Evolutionary conservation across 1,284 basidiomycete genomes (phyloP), one percentile per base, ranked within the genome.

Genomic region (Trichosporon ovoides): DNA sequence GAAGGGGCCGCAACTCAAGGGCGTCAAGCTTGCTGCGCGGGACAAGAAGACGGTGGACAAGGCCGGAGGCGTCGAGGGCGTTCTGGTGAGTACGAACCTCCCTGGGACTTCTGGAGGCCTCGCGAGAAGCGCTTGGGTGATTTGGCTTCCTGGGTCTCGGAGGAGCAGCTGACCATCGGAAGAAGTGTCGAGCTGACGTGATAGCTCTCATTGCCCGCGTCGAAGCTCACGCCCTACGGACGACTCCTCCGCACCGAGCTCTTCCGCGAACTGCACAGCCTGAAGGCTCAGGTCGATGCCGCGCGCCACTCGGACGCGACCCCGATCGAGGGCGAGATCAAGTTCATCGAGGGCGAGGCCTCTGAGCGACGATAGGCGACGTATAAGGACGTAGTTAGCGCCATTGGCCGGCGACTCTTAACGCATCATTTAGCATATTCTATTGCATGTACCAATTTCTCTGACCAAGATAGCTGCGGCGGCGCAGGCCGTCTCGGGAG

Each of bases 21-120:
- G 66, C 22, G 69, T 77, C 13, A 70, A 72, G 61, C 71, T 76
- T 68, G 63, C 65, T 48, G 65, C 66, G 58, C 66, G 68, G 55
- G 63, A 68, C 48, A 43, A 74, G 36, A 70, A 68, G 63, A 67
- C 64, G 53, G 68, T 76, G 5, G 69, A 73, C 60, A 74, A 76
- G 62, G 71, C 72, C 36, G 76, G 76, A 38, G 76, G 76, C 13
- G 61, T 77, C 19, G 76, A 77, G 68, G 76, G 72, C 1, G 58
- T 72, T 24, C 55, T 77, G 57, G 76, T 77, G 60, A 66, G 75
- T 72, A 13, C 3, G 16, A n/a, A 14, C 16, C 20, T 38, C 40
- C 14, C 31, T 14, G 7, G 37, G 14, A 34, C n/a, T n/a, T n/a
- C n/a, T n/a, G n/a, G n/a, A n/a, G 5, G 48, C 24, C n/a, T 11